These are phyloP conservation scores for Schoenoplectus tabernaemontani DNA, from an alignment of 202 grass and related monocot genomes.

Conservation along the genomic window DNA sequence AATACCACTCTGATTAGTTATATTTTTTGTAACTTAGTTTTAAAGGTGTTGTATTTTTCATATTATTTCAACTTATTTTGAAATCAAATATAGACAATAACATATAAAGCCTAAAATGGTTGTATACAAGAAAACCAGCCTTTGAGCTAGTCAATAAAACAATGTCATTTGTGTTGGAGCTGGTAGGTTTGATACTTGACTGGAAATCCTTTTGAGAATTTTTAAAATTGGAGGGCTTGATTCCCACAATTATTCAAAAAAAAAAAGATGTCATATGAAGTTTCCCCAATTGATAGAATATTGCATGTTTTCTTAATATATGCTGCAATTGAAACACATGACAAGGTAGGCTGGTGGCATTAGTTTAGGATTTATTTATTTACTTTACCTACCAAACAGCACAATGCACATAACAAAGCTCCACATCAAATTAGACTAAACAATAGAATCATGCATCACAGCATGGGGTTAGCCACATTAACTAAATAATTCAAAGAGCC, in stretches of 20 bases:
- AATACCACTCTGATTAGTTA: not conserved
- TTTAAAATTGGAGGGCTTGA: not conserved
- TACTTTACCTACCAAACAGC: not conserved
- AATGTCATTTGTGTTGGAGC: not conserved
- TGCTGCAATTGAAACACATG: not conserved
- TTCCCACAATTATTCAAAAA: not conserved
- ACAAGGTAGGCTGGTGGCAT: not conserved
- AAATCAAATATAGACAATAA: not conserved
- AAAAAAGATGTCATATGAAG: not conserved
- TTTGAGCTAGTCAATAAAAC: not conserved
- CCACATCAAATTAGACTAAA: constrained; percentile 1
- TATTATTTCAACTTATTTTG: not conserved
- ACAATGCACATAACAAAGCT: not conserved
- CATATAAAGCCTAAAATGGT: not conserved
- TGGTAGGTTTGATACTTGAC: not conserved
- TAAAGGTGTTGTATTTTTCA: not conserved
- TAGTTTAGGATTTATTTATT: not conserved
- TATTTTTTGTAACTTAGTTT: not conserved
- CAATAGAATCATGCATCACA: constrained; percentile 34
- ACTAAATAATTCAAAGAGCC: constrained; percentile 52
- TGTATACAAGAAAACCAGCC: not conserved
- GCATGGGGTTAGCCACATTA: constrained; percentile 44
- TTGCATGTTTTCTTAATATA: not conserved
- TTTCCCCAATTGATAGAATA: not conserved
- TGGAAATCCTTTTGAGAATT: not conserved